Base-by-base conservation (phyloP, 352 stramenopile genomes). In the Phytophthora europaea region DNA sequence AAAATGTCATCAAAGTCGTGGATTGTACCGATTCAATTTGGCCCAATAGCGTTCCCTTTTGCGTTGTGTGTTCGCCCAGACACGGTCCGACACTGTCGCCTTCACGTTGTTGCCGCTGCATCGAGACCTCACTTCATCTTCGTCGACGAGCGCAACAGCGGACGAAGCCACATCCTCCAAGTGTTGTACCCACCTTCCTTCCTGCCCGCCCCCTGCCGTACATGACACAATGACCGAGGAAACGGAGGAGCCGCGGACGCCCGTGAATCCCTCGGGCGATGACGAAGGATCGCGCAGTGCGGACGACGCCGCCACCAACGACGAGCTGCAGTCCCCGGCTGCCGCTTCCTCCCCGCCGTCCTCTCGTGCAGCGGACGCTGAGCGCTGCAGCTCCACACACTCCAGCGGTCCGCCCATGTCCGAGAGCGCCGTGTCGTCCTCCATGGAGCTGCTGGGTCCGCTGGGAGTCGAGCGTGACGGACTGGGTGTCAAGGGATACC, bases 401-500 rank as follows among this genome's bases (percentile, higher is more conserved):
- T 69, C 64, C 22, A 66, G 38, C 6, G 51, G 72, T 34, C 67
- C 67, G 7, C 59, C 65, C 6, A 61, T 82, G 71, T 84, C 78
- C 20, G 78, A 80, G 57, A 71, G 57, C 3, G 58, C 48, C 20
- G 55, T 50, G 57, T 67, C 70, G 3, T 22, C 36, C 36, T 43
- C 36, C 36, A 43, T 70, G 62, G 75, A 81, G 58, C 34, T 82
- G 45, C 45, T 82, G 45, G 75, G 72, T 0, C 67, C 67, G 8
- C 56, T 78, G 18, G 78, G 80, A 16, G 82, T 89, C 2, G 85
- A 94, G 45, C 64, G 81, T 1, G 85, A 94, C 60, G 87, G 85
- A 8, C 72, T 93, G n/a, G 85, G 89, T 10, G 68, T 94, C 48
- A 93, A 93, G 54, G 89, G 89, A 0, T 93, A 85, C 70, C 65